Evolutionary conservation across 129 eudicot genomes (phyloP).

Genomic region (Saussurea involucrata): DNA sequence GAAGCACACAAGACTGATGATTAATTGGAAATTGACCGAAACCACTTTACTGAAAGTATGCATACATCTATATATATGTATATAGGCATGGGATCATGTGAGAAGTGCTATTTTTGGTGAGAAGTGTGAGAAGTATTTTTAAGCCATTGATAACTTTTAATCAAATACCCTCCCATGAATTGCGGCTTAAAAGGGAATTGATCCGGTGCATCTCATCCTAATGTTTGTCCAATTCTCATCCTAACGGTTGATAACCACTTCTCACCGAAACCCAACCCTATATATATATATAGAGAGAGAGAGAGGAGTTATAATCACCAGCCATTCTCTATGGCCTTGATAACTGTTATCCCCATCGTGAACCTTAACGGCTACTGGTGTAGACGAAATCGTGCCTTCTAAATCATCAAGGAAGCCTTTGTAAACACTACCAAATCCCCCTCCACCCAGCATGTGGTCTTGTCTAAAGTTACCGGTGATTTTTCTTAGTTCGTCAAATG

Average conservation of each 20-base stretch:
- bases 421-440: conserved; percentile 93
- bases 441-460: conserved; percentile 89
- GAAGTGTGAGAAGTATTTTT: too few species aligned
- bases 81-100: too few species aligned
- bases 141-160: too few species aligned
- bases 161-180: too few species aligned
- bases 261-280: too few species aligned
- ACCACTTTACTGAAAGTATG: background rate
- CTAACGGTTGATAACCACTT: too few species aligned
- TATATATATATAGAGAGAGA: background rate
- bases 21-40: background rate
- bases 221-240: too few species aligned
- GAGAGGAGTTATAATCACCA: conserved; percentile 35
- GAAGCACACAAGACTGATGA: conserved; percentile 12
- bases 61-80: background rate
- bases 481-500: conserved; percentile 64
- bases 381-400: conserved; percentile 49
- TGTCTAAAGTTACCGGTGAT: conserved; percentile 82
- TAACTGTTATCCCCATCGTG: conserved; percentile 87
- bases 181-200: too few species aligned
- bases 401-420: conserved; percentile 70
- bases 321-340: conserved; percentile 99
- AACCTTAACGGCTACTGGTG: conserved; percentile 91
- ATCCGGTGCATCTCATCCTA: too few species aligned
- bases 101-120: too few species aligned